Base-by-base conservation (phyloP, 257 asterid genomes). In the Jaltomata sinuosa region DNA sequence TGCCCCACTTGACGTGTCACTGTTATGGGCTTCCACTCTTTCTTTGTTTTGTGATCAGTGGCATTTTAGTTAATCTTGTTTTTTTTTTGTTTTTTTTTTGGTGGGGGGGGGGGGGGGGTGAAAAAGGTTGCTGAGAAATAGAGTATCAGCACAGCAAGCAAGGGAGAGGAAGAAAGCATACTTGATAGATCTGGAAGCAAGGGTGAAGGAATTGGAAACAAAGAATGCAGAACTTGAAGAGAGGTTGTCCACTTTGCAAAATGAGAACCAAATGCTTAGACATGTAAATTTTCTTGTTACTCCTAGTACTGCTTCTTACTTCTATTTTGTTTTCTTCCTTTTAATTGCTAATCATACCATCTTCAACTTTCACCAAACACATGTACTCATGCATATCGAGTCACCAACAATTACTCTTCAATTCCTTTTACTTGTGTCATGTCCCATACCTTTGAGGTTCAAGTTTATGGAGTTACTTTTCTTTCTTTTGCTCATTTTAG, bases 121-220 rank as follows among this genome's bases (percentile, higher is more conserved):
- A 72, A 81, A 14, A 85, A 94, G 99, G 94, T 92, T 97, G 94
- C 83, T 97, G 93, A 93, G 99, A 92, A 97, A 97, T 87, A 91
- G 99, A 94, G 99, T 97, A 29, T 97, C 99, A 14, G 99, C 99
- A 38, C 99, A 97, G 84, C 98, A 95, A 89, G 99, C 99, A 68
- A 95, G 99, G 91, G 99, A 97, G 91, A 93, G 99, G 91, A 97
- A 97, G 95, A 97, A 97, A 89, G 98, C 98, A 5, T 94, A 97
- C 84, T 84, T 97, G 93, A 92, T 79, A 62, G 99, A 97, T 84
- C 88, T 97, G 92, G 99, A 97, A 87, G 97, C 81, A 25, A 90
- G 97, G 85, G 98, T 92, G 19, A 97, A 97, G 83, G 98, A 95
- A 79, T 82, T 94, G 91, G 99, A 97, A 82, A 91, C 97, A 16